phyloP scores from a whole-genome alignment of 164 flowering plant genomes.

The Nelumbo lutea region DNA sequence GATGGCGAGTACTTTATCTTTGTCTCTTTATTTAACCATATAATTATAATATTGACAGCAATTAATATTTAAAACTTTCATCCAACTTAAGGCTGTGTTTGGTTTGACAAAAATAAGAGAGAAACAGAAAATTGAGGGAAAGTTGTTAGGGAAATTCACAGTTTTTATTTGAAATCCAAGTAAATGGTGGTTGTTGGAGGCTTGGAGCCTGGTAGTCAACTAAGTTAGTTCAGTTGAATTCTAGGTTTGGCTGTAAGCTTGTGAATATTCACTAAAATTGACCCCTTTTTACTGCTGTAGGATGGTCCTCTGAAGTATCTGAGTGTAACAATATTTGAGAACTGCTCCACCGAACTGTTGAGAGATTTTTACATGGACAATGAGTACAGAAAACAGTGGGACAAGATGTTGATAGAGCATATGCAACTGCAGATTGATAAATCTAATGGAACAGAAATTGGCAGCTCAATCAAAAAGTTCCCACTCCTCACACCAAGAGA shows the following conservation, averaged over 20 bases:
- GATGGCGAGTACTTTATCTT: background rate
- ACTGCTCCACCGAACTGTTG: constrained; percentile 52
- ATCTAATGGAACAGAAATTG: constrained; percentile 55
- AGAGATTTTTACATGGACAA: constrained; percentile 83
- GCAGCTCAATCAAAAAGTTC: constrained; percentile 71
- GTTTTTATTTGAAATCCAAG: background rate
- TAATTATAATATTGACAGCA: background rate
- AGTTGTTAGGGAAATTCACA: too few species aligned
- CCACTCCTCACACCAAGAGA: constrained; percentile 85
- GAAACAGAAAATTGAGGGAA: too few species aligned
- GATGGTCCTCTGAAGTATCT: constrained; percentile 68
- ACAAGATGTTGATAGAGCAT: constrained; percentile 65
- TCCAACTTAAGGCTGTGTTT: background rate
- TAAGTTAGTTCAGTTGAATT: background rate
- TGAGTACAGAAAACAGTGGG: constrained; percentile 78
- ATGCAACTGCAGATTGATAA: constrained; percentile 61
- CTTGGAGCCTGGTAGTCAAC: background rate
- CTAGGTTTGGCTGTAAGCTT: background rate
- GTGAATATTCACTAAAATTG: background rate
- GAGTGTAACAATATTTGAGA: constrained; percentile 74
- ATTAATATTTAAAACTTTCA: background rate
- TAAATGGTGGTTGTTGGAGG: background rate
- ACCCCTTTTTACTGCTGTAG: constrained; percentile 25
- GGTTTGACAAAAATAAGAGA: background rate
- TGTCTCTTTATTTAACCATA: background rate